phyloP scores from a whole-genome alignment of 1,284 basidiomycete species.

The Trichosporon asahii region DNA sequence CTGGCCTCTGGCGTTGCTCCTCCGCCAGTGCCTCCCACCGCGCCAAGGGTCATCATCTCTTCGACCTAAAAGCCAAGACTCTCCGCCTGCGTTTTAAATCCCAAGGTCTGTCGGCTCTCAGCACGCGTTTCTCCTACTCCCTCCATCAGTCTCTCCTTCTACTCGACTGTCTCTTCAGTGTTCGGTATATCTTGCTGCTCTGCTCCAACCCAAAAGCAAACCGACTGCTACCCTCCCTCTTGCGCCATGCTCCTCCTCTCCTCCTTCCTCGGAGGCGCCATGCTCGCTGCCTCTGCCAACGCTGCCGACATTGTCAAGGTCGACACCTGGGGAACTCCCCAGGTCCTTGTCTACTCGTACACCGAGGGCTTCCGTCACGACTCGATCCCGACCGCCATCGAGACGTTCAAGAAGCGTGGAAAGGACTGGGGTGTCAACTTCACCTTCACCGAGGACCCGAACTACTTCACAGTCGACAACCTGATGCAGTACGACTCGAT shows the following conservation, averaged over 20 bases:
- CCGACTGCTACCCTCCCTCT: not conserved
- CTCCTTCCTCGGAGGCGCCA: not conserved
- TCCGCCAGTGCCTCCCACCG: not conserved
- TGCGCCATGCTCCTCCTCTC: not conserved
- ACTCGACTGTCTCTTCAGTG: not conserved
- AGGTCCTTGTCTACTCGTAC: slow-evolving; percentile 43
- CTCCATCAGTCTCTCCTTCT: not conserved
- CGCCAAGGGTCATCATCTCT: not conserved
- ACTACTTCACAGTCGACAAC: slow-evolving; percentile 59
- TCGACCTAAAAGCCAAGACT: not conserved
- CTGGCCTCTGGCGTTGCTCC: not conserved
- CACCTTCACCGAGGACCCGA: slow-evolving; percentile 63
- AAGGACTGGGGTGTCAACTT: slow-evolving; percentile 58
- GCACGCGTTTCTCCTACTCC: not conserved
- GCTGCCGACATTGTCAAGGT: not conserved
- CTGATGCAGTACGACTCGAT: slow-evolving; percentile 63
- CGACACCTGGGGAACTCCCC: slow-evolving; percentile 19
- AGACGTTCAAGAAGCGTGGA: slow-evolving; percentile 54
- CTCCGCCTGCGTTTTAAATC: not conserved
- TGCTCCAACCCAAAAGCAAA: not conserved
- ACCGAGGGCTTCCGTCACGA: slow-evolving; percentile 62
- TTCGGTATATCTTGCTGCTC: not conserved
- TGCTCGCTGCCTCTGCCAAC: not conserved
- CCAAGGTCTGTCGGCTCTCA: not conserved
- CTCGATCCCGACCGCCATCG: slow-evolving; percentile 67